Base-by-base conservation (phyloP, 768 basidiomycete genomes). In the Lactifluus pinguis region DNA sequence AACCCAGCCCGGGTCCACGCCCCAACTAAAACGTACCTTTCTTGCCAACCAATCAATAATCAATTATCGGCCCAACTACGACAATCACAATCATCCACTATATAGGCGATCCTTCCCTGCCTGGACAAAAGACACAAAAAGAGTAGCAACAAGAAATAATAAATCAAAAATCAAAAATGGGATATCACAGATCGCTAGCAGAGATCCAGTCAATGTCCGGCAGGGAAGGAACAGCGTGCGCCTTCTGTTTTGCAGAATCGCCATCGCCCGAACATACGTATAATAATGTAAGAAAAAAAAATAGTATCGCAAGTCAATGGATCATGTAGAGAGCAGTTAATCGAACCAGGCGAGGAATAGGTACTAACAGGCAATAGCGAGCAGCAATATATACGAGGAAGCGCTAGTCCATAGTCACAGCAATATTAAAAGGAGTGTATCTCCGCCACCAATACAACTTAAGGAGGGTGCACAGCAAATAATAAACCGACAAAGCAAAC, bases 191-290 rank as follows among this genome's bases (percentile, higher is more conserved):
- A 45, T 38, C 32, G 51, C 55, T 51, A 57, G 5, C 6, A 57
- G 44, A 56, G 32, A 56, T 55, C 38, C 36, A 30, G 41, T 36
- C 36, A 42, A 25, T 25, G 49, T 44, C 47, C 29, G 45, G 49
- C 53, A 61, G 51, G 49, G 41, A 13, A 47, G 39, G 48, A 64
- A 42, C 42, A 21, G 36, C 45, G 62, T 30, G 15, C 8, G 21
- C 63, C 44, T 53, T 57, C 51, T 52, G 53, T 57, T 62, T 62
- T 62, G 57, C 61, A 53, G 57, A 53, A 53, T 25, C 49, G 45
- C 60, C 55, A 44, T 55, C 60, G 51, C 60, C 55, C 63, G 55
- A 64, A 62, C 60, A 61, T 64, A 64, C 41, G 60, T 64, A 62
- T 64, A 64, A 64, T 62, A 55, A 57, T 58, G 45, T 38, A 41